These are phyloP conservation scores for Pezicula neosporulosa DNA, from an alignment of 2,329 filamentous ascomycete species.

Conservation along the genomic window DNA sequence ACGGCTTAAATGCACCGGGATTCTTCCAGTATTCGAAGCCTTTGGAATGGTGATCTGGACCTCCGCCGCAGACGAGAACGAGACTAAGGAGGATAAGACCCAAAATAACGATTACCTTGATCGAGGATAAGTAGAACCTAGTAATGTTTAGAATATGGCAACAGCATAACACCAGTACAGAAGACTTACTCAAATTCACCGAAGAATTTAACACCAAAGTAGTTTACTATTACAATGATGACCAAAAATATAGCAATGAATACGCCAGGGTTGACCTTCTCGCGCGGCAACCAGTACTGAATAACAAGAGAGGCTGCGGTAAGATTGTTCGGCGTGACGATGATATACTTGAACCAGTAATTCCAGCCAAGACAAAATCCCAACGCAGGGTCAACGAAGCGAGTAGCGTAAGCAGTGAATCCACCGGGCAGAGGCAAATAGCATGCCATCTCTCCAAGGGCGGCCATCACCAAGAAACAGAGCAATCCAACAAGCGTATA, in stretches of 20 bases:
- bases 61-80: conserved; percentile 62
- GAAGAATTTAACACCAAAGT: conserved; percentile 41
- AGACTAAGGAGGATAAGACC: conserved; percentile 64
- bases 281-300: conserved; percentile 66
- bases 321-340: conserved; percentile 79
- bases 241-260: conserved; percentile 73
- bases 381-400: conserved; percentile 76
- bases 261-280: conserved; percentile 71
- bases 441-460: conserved; percentile 80
- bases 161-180: conserved; percentile 56
- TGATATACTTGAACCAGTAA: conserved; percentile 59
- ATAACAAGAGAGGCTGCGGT: conserved; percentile 77
- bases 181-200: conserved; percentile 54
- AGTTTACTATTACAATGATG: conserved; percentile 61
- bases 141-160: too few relatives aligned
- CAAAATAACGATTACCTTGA: conserved; percentile 66
- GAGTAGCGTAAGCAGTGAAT: conserved; percentile 76
- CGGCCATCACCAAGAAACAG: conserved; percentile 79
- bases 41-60: conserved; percentile 50
- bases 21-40: conserved; percentile 48
- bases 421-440: conserved; percentile 76
- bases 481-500: conserved; percentile 67
- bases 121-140: conserved; percentile 52
- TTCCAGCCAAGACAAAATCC: conserved; percentile 62
- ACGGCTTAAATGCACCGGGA: conserved; percentile 37